Percentiles rank a stretch among this genome's conserved stretches.
Conservation (phyloP, 495 filamentous ascomycete species). For the Lasiosphaeria ovina region DNA sequence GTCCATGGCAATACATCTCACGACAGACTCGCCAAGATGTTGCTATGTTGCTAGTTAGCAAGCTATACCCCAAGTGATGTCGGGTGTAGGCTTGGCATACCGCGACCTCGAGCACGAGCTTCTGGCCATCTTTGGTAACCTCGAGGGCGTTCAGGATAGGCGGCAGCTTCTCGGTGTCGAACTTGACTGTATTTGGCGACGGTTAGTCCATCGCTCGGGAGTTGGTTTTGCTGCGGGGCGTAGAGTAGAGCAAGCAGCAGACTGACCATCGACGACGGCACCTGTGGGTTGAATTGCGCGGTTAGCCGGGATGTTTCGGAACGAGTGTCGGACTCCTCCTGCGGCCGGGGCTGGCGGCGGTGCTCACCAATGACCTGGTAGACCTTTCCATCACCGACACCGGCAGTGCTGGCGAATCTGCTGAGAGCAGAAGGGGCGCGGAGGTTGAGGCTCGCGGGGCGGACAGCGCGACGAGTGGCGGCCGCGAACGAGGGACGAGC, state of each 20-base stretch:
- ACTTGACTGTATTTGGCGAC: constrained; percentile 61
- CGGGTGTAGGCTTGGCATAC: constrained; percentile 55
- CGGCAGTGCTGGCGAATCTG: constrained; percentile 68
- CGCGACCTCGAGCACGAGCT: constrained; percentile 93
- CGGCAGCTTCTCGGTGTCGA: constrained; percentile 90
- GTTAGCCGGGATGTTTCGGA: constrained; percentile 26
- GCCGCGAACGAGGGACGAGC: constrained; percentile 69
- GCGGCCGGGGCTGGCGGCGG: not conserved
- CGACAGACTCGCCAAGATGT: constrained; percentile 99
- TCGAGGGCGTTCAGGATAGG: constrained; percentile 96
- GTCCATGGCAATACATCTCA: constrained; percentile 99
- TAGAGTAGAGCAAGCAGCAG: not conserved
- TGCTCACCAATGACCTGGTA: constrained; percentile 62
- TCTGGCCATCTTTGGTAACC: constrained; percentile 87
- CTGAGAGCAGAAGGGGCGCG: constrained; percentile 53
- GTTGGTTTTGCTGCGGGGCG: constrained; percentile 17
- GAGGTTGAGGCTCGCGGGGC: constrained; percentile 62
- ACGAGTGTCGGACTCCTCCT: constrained; percentile 13
- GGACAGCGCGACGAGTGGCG: constrained; percentile 64
- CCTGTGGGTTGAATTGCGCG: constrained; percentile 51
- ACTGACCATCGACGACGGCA: constrained; percentile 75
- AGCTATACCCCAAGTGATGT: not conserved
- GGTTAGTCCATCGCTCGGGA: constrained; percentile 7
- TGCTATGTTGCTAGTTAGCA: constrained; percentile 64
- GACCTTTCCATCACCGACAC: constrained; percentile 71